Evolutionary conservation across 2,329 filamentous ascomycete species (phyloP), one percentile per base, ranked within the genome.

Genomic region (Ophiostoma fasciatum): DNA sequence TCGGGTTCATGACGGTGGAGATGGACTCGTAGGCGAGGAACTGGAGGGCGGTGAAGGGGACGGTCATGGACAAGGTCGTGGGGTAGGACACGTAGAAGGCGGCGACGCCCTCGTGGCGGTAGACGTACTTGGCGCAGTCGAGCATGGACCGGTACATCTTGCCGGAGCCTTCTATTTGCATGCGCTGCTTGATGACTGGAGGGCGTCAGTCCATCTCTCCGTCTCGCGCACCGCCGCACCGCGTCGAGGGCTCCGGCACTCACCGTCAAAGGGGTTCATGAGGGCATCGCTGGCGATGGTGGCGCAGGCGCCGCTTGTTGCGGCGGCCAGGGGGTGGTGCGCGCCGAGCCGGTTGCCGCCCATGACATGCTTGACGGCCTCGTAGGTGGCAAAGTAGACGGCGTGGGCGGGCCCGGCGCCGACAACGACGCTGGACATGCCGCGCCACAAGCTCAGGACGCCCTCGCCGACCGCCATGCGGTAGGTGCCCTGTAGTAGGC

Each of bases 191-290:
- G 65, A 98, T 94, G 43, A 98, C 90, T 94, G 51, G 36, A 28
- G 6, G n/a, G n/a, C n/a, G n/a, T n/a, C n/a, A n/a, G n/a, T n/a
- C n/a, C n/a, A n/a, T n/a, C n/a, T n/a, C n/a, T n/a, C n/a, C n/a
- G n/a, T n/a, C n/a, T n/a, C n/a, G n/a, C n/a, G n/a, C n/a, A n/a
- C n/a, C n/a, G n/a, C n/a, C n/a, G n/a, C n/a, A n/a, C n/a, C n/a
- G n/a, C n/a, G n/a, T n/a, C n/a, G n/a, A n/a, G n/a, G n/a, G n/a
- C n/a, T n/a, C n/a, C n/a, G n/a, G n/a, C n/a, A 26, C 73, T 51
- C 70, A 94, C 85, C 85, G 62, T 98, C 90, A 56, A 98, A 98
- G 17, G 90, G 90, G 54, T 96, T 98, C 90, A 98, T 98, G 46
- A 98, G 74, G 37, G 90, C 90, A 64, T 98, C 90, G 56, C 87